phyloP scores from a whole-genome alignment of 1,284 basidiomycete genomes.

The Malassezia sympodialis region DNA sequence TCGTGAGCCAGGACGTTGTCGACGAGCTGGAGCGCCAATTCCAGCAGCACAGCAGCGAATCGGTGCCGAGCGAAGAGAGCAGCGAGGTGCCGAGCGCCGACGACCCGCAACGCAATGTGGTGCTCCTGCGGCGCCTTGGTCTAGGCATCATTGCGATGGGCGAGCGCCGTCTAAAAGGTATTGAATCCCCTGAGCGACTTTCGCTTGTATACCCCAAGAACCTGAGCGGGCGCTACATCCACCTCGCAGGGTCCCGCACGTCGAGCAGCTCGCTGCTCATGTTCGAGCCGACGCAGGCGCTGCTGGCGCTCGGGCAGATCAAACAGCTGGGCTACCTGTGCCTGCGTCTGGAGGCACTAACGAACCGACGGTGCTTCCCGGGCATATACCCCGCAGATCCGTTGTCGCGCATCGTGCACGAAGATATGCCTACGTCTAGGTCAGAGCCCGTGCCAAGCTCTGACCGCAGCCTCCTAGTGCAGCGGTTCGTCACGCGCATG shows the following conservation, averaged over 20 bases:
- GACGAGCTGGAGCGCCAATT: constrained; percentile 36
- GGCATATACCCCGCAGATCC: constrained; percentile 10
- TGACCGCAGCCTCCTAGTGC: constrained; percentile 26
- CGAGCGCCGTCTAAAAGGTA: constrained; percentile 82
- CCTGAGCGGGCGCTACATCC: constrained; percentile 60
- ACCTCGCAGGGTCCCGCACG: constrained; percentile 49
- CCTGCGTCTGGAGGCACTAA: constrained; percentile 71
- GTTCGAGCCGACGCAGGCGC: constrained; percentile 52
- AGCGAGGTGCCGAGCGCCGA: constrained; percentile 24
- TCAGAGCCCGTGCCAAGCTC: not conserved
- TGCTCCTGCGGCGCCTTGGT: constrained; percentile 65
- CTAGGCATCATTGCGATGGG: constrained; percentile 69
- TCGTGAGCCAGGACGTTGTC: constrained; percentile 74
- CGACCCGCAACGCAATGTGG: constrained; percentile 52
- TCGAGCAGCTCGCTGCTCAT: constrained; percentile 49
- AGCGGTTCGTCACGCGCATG: constrained; percentile 24
- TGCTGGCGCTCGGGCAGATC: constrained; percentile 65
- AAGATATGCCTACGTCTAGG: not conserved
- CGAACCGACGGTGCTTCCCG: constrained; percentile 57
- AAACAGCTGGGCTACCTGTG: constrained; percentile 65
- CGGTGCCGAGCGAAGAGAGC: not conserved
- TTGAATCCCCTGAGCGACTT: constrained; percentile 67
- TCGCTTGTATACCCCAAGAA: constrained; percentile 72
- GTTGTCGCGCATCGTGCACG: not conserved
- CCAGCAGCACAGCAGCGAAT: constrained; percentile 21